phyloP scores from a whole-genome alignment of 2,329 filamentous ascomycete genomes.

The Arthrocladium fulminans region DNA sequence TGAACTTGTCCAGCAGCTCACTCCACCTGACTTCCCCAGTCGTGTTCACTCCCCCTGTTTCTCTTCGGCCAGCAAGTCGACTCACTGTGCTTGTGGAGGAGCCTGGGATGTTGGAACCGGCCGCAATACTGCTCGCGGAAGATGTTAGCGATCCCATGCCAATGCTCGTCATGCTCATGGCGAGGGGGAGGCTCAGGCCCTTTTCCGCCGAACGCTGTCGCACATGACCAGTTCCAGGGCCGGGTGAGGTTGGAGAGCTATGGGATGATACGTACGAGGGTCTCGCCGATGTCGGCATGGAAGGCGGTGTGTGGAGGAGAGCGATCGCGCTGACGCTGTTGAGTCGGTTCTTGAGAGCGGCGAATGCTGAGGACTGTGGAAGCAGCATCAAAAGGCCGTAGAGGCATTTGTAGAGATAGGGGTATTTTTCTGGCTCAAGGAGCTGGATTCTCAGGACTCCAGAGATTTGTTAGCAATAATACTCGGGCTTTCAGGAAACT shows the following conservation, averaged over 20 bases:
- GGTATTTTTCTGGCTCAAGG: conserved; percentile 88
- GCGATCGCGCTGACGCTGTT: conserved; percentile 97
- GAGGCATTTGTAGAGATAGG: conserved; percentile 92
- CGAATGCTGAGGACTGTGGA: conserved; percentile 96
- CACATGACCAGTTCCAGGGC: not conserved
- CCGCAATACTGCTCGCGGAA: conserved; percentile 12
- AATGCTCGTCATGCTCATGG: not conserved
- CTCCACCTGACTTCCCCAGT: conserved; percentile 72
- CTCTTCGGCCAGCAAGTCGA: not conserved
- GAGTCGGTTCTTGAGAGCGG: conserved; percentile 87
- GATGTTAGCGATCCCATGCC: not conserved
- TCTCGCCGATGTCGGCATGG: conserved; percentile 23
- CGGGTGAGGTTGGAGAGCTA: not conserved
- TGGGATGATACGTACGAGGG: conserved; percentile 15
- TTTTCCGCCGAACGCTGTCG: not conserved
- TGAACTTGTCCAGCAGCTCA: conserved; percentile 91
- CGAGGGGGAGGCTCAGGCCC: not conserved
- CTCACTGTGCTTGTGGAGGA: conserved; percentile 3
- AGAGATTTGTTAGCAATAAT: conserved; percentile 10
- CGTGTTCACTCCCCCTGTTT: conserved; percentile 1
- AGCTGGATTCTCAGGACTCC: conserved; percentile 86
- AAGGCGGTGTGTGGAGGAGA: conserved; percentile 72
- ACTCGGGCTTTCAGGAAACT: conserved; percentile 27
- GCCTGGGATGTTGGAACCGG: conserved; percentile 8
- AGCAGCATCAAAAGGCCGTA: conserved; percentile 96